A percentile compares a stretch with the other conserved stretches of the same genome.
Conservation (phyloP, 1,139 yeast species). For the Zygosaccharomyces pseudobailii region DNA sequence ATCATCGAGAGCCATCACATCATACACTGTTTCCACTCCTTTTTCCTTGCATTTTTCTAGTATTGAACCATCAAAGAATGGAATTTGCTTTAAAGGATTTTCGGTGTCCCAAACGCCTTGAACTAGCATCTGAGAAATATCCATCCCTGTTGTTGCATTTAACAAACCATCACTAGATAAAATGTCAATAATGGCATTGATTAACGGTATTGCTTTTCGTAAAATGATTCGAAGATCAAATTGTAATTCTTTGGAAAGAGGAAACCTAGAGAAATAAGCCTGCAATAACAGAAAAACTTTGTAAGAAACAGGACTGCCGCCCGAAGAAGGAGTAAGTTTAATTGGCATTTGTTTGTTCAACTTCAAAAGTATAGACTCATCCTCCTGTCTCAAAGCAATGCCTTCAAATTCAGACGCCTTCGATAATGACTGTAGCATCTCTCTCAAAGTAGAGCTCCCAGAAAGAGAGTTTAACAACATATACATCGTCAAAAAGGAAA, state of each 20-base stretch:
- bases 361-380: constrained; percentile 44
- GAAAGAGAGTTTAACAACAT: constrained; percentile 47
- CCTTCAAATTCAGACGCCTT: constrained; percentile 65
- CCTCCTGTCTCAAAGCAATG: constrained; percentile 59
- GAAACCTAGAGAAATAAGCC: constrained; percentile 69
- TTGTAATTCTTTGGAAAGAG: constrained; percentile 54
- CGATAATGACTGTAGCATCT: constrained; percentile 56
- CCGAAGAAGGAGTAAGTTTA: constrained; percentile 40
- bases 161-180: constrained; percentile 76
- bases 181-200: constrained; percentile 69
- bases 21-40: constrained; percentile 69
- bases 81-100: constrained; percentile 76
- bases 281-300: constrained; percentile 76
- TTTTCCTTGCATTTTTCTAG: constrained; percentile 53
- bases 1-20: constrained; percentile 80
- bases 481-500: constrained; percentile 64
- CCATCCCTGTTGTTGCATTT: constrained; percentile 81
- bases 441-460: constrained; percentile 53
- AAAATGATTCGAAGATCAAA: constrained; percentile 54
- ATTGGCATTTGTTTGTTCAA: constrained; percentile 61
- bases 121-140: constrained; percentile 79
- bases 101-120: constrained; percentile 87
- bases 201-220: constrained; percentile 44
- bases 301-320: constrained; percentile 52
- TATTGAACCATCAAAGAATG: constrained; percentile 54